Percentiles rank a stretch among this genome's conserved stretches.
phyloP scores from a whole-genome alignment of 768 basidiomycete genomes.

The Pleurotus ostreatus region DNA sequence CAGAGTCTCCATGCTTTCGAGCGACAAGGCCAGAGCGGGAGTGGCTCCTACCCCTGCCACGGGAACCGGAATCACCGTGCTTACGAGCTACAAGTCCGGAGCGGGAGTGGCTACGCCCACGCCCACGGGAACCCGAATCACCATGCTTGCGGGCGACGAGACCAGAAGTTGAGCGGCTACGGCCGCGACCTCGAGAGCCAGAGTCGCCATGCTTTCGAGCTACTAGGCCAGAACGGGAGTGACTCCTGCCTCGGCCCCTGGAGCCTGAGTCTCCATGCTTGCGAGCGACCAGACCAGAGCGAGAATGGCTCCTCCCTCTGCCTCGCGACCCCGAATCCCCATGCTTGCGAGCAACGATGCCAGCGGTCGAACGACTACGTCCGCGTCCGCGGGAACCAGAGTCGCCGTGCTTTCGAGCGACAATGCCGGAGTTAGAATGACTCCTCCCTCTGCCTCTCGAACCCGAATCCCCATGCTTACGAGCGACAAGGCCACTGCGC shows the following conservation, averaged over 20 bases:
- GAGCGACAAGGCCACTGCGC: neutral
- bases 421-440: neutral
- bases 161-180: neutral
- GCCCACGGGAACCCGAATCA: neutral
- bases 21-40: neutral
- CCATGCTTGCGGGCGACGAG: neutral
- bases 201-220: neutral
- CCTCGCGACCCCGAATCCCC: neutral
- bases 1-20: neutral
- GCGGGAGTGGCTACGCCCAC: neutral
- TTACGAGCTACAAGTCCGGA: neutral
- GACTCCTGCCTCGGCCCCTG: neutral
- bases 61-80: neutral
- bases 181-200: neutral
- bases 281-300: neutral
- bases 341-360: neutral
- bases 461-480: neutral
- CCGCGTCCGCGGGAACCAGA: neutral
- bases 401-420: neutral
- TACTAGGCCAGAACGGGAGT: neutral
- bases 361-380: neutral
- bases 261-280: neutral
- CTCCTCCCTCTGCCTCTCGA: neutral
- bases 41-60: constrained; percentile 1
- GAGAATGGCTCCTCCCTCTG: neutral